Evolutionary conservation across 306 rosid species (phyloP).

Genomic region (Prosopis cineraria): DNA sequence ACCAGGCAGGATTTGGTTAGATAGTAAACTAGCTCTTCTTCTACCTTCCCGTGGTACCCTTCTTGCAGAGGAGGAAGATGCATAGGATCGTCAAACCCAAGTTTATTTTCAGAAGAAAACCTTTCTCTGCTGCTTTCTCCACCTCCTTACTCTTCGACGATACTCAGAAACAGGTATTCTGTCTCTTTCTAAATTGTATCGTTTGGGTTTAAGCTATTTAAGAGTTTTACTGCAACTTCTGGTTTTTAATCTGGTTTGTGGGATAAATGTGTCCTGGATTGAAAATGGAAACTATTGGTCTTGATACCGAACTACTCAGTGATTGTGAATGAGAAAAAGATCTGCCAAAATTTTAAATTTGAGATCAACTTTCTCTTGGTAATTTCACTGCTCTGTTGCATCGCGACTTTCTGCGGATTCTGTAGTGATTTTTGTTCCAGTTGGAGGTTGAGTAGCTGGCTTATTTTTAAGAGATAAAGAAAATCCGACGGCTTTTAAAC

Average conservation of each 20-base stretch:
- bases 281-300: background rate
- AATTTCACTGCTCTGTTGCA: background rate
- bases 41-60: background rate
- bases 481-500: background rate
- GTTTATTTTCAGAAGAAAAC: constrained; percentile 41
- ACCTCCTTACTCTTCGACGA: constrained; percentile 85
- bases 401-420: background rate
- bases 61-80: constrained; percentile 41
- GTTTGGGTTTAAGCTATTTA: constrained; percentile 11
- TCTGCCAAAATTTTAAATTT: background rate
- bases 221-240: background rate
- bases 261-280: background rate
- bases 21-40: too few relatives aligned
- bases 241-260: background rate
- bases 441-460: background rate
- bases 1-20: background rate
- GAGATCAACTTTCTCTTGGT: background rate
- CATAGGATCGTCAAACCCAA: constrained; percentile 55
- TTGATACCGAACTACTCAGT: background rate
- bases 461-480: background rate
- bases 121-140: constrained; percentile 58
- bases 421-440: background rate
- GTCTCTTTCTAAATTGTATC: background rate
- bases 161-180: constrained; percentile 82
- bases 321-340: background rate